Percentiles rank a stretch among this genome's conserved stretches.
phyloP scores from a whole-genome alignment of 2,329 filamentous ascomycete genomes.

The Septoria linicola region DNA sequence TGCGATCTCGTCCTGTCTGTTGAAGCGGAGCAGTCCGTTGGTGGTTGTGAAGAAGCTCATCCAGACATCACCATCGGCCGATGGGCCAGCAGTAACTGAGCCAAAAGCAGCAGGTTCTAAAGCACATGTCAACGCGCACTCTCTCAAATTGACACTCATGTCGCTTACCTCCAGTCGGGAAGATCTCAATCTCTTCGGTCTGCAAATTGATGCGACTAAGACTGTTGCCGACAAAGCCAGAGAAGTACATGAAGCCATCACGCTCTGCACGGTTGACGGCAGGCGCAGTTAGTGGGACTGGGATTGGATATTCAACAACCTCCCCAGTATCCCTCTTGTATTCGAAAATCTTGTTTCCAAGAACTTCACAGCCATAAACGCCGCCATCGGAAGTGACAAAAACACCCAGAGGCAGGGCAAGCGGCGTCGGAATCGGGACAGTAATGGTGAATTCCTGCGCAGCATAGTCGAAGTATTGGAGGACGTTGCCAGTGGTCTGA shows the following conservation, averaged over 20 bases:
- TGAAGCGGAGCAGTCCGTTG: constrained; percentile 15
- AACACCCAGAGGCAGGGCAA: constrained; percentile 22
- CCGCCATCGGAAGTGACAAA: constrained; percentile 20
- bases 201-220: constrained; percentile 26
- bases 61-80: constrained; percentile 26
- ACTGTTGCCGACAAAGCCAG: constrained; percentile 26
- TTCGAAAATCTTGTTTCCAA: constrained; percentile 22
- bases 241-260: constrained; percentile 28
- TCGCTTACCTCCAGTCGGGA: constrained; percentile 15
- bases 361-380: constrained; percentile 22
- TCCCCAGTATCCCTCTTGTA: constrained; percentile 24
- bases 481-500: constrained; percentile 27
- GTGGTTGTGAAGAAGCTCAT: constrained; percentile 22
- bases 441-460: constrained; percentile 18
- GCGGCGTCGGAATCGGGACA: constrained; percentile 18
- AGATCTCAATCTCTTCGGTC: constrained; percentile 24
- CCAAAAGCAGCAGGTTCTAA: constrained; percentile 17
- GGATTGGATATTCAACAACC: constrained; percentile 22
- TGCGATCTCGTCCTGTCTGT: constrained; percentile 12
- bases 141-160: background rate
- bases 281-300: constrained; percentile 21
- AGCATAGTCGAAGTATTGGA: constrained; percentile 13
- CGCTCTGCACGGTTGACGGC: constrained; percentile 28
- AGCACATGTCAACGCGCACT: background rate
- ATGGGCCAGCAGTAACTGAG: constrained; percentile 21